Evolutionary conservation across 2,329 filamentous ascomycete species (phyloP).

Genomic region (Clonostachys rhizophaga): DNA sequence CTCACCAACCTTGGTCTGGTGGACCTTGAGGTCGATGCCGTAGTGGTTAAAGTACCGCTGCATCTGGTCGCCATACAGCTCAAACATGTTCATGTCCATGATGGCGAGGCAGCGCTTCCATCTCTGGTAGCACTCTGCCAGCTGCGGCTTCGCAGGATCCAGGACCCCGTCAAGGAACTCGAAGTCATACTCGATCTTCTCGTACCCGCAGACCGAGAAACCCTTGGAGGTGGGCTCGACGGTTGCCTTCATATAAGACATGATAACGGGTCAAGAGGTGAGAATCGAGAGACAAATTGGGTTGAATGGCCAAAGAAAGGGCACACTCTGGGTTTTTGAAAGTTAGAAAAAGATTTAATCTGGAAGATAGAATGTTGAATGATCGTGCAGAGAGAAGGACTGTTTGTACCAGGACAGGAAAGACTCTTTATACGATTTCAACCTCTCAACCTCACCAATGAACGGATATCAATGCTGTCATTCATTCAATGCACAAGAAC

Average conservation of each 20-base stretch:
- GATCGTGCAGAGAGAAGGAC: too few relatives aligned
- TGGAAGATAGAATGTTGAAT: neutral
- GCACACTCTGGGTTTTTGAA: neutral
- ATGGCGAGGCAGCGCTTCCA: conserved; percentile 65
- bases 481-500: too few relatives aligned
- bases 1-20: conserved; percentile 71
- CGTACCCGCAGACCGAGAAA: conserved; percentile 68
- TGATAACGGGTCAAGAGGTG: conserved; percentile 22
- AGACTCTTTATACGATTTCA: too few relatives aligned
- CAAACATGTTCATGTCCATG: conserved; percentile 68
- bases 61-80: conserved; percentile 62
- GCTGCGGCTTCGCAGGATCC: conserved; percentile 50
- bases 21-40: conserved; percentile 56
- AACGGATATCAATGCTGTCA: too few relatives aligned
- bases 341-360: neutral
- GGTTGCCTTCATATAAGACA: conserved; percentile 67
- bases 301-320: conserved; percentile 3
- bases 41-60: conserved; percentile 64
- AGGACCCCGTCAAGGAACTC: conserved; percentile 69
- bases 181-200: conserved; percentile 75
- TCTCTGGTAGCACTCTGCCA: conserved; percentile 59
- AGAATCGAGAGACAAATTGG: neutral
- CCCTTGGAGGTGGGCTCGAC: conserved; percentile 59
- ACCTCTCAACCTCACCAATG: too few relatives aligned
- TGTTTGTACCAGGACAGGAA: too few relatives aligned